Base-by-base conservation (phyloP, 148 eudicot genomes). In the Simmondsia chinensis region DNA sequence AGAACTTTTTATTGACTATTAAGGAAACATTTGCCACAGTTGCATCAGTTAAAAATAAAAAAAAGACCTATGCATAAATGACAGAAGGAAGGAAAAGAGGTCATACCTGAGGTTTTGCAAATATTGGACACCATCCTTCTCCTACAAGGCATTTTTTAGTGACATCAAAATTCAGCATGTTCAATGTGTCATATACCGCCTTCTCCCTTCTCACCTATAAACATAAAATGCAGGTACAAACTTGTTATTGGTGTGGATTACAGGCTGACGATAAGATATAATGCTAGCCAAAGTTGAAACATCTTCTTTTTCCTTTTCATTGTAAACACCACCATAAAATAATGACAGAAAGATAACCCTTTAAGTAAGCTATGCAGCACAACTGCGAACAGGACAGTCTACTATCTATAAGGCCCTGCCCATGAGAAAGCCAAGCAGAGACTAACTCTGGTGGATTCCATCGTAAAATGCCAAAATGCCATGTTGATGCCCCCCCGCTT, bases 121-220 rank as follows among this genome's bases (percentile, higher is more conserved):
- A 79, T 61, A 82, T 41, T 43, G 99, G 99, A 60, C 99, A 93
- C 99, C 99, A 93, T 46, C 96, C 99, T 63, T 93, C 99, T 40
- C 99, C 99, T 52, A 93, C 96, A 53, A 93, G 91, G 73, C 99
- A 93, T 59, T 93, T 93, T 66, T 86, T 93, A 37, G 99, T 93
- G 33, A 93, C 99, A 54, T 93, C 99, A 69, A 93, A 93, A 60
- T 83, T 93, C 57, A 86, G 79, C 99, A 93, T 86, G 71, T 93
- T 93, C 66, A 93, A 49, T 18, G 91, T 80, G 67, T 93, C 99
- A 69, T 79, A 93, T 6, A 93, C 94, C 61, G 96, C 96, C 55
- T 93, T 93, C 71, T 93, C 96, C 79, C 82, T 82, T 66, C 83
- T 82, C 57, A 93, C 99, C 99, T 93, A 69, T 17, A 49, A 48